Percentiles rank a stretch among this genome's conserved stretches.
These are phyloP conservation scores for Nemania serpens DNA, from an alignment of 2,329 filamentous ascomycete species.

Conservation along the genomic window DNA sequence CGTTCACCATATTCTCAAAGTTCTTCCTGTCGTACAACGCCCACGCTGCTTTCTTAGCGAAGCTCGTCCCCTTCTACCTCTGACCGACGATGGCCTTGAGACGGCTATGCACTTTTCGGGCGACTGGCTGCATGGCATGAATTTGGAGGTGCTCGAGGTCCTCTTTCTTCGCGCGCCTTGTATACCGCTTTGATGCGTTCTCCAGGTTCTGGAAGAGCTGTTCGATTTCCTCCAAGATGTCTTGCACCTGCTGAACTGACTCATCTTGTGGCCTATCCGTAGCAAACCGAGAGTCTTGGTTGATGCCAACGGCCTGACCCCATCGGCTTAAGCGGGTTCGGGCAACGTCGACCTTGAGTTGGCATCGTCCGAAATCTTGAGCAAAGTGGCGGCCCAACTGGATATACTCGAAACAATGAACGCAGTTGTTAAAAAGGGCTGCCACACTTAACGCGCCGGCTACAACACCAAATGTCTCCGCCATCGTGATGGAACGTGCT, in stretches of 20 bases:
- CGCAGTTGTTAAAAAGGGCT: slow-evolving; percentile 44
- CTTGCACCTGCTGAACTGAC: slow-evolving; percentile 20
- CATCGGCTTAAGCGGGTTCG: slow-evolving; percentile 42
- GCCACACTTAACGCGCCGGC: slow-evolving; percentile 43
- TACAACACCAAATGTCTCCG: slow-evolving; percentile 32
- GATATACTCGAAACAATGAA: slow-evolving; percentile 48
- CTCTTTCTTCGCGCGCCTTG: slow-evolving; percentile 9
- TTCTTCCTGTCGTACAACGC: slow-evolving; percentile 21
- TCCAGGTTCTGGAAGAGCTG: slow-evolving; percentile 33
- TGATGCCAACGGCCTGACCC: slow-evolving; percentile 42
- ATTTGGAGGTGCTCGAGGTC: slow-evolving; percentile 17
- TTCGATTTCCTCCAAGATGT: slow-evolving; percentile 35
- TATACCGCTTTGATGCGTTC: slow-evolving; percentile 36
- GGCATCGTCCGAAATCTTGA: slow-evolving; percentile 41
- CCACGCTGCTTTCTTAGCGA: slow-evolving; percentile 12
- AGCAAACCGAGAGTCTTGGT: slow-evolving; percentile 36
- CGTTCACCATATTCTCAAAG: slow-evolving; percentile 29
- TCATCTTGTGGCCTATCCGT: slow-evolving; percentile 22
- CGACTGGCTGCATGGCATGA: slow-evolving; percentile 19
- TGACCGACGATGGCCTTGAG: slow-evolving; percentile 9
- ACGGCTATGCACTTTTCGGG: slow-evolving; percentile 19
- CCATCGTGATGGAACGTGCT: neutral
- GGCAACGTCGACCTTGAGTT: slow-evolving; percentile 42
- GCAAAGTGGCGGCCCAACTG: slow-evolving; percentile 45
- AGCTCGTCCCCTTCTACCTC: slow-evolving; percentile 10